Evolutionary conservation across 1,139 yeast species (phyloP), one percentile per base, ranked within the genome.

Genomic region (Spencermartinsiella ligniputridi): DNA sequence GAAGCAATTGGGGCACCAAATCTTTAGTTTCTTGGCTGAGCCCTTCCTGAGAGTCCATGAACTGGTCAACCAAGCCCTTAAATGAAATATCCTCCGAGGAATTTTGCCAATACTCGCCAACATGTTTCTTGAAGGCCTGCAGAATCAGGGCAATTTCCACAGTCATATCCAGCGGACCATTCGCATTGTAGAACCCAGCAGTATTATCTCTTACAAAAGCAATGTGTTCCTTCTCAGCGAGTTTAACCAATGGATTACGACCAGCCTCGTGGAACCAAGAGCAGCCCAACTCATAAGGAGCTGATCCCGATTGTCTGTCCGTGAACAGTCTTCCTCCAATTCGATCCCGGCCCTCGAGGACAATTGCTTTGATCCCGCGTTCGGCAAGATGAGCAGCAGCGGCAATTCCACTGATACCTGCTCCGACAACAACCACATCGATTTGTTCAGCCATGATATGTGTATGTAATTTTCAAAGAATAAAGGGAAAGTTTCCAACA

Each of bases 221-320:
- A 34, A 64, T 53, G 17, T 57, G 60, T 34, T 54, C 50, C 13
- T 53, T 58, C 40, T 56, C 48, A 3, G 66, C 63, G 8, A 61
- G 41, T n/a, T 52, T 39, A 21, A 54, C 53, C 30, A 84, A 70
- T 3, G 73, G 72, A 57, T 88, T 88, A 45, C 78, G 75, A 42
- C 86, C 67, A 0, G 86, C 77, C 57, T 87, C 96, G 58, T 88
- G 96, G 56, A 84, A 85, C 96, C 96, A 88, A 9, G 88, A 77
- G 1, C 94, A 95, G 0, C 96, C 96, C 17, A 87, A 54, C 62
- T 88, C 96, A 39, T 57, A 54, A 18, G 56, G 62, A 2, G 51
- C 53, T 18, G 50, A 24, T 2, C 59, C 60, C 6, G 56, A 51
- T 43, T 49, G 42, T 35, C 58, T 45, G 41, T 52, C 57, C 4